Evolutionary conservation across 2,329 filamentous ascomycete species (phyloP).

Genomic region (Raffaelea albimanens): DNA sequence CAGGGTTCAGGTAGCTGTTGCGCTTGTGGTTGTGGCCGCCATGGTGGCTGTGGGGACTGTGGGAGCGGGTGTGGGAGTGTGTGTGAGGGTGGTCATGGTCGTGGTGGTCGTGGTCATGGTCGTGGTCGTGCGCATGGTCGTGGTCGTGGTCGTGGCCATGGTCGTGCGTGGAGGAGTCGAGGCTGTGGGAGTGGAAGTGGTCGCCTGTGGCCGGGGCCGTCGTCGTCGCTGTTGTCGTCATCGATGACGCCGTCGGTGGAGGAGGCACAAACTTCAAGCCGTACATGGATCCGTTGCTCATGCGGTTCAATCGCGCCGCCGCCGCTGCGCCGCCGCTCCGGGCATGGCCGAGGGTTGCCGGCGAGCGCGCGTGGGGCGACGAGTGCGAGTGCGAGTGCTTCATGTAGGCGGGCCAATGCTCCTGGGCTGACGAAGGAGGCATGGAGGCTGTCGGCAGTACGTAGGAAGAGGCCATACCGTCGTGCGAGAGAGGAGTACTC

Average conservation of each 20-base stretch:
- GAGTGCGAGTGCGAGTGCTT: constrained; percentile 15
- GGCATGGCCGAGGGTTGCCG: constrained; percentile 29
- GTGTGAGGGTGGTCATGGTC: constrained; percentile 16
- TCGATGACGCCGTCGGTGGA: background rate
- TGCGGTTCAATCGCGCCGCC: constrained; percentile 4
- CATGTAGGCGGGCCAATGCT: constrained; percentile 21
- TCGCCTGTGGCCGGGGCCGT: constrained; percentile 15
- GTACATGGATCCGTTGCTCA: constrained; percentile 14
- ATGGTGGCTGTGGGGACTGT: constrained; percentile 17
- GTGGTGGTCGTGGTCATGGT: constrained; percentile 19
- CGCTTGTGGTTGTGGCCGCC: constrained; percentile 14
- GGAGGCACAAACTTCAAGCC: constrained; percentile 11
- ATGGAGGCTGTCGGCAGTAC: constrained; percentile 36
- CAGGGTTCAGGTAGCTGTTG: background rate
- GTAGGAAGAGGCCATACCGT: constrained; percentile 41
- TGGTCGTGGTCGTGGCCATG: constrained; percentile 3
- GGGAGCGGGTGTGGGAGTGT: constrained; percentile 14
- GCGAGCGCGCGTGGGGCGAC: constrained; percentile 18
- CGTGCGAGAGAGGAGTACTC: constrained; percentile 2
- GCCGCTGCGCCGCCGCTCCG: constrained; percentile 11
- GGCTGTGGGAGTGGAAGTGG: constrained; percentile 20
- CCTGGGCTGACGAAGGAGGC: constrained; percentile 34
- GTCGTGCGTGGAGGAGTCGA: constrained; percentile 13
- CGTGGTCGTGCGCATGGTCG: constrained; percentile 6
- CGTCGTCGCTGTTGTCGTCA: constrained; percentile 16